Conservation (phyloP, 371 early-diverging fungal genomes). For the Mortierella sp. region DNA sequence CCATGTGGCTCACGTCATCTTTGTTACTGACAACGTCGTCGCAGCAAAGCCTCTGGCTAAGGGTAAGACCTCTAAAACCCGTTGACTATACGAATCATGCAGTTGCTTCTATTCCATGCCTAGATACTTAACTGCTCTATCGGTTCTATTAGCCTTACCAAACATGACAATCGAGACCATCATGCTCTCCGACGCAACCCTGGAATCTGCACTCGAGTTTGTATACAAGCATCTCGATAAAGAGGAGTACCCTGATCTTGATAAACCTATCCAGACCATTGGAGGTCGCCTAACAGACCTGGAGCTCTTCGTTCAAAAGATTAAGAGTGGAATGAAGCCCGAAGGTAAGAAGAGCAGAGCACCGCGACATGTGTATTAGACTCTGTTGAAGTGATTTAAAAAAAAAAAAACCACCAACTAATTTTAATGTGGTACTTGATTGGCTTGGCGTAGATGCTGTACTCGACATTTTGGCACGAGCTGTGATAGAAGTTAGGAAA, state of each 20-base stretch:
- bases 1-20: slow-evolving; percentile 90
- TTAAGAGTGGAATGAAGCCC: slow-evolving; percentile 79
- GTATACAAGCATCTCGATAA: slow-evolving; percentile 70
- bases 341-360: slow-evolving; percentile 59
- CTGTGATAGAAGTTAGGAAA: slow-evolving; percentile 89
- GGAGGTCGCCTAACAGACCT: slow-evolving; percentile 94
- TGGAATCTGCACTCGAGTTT: slow-evolving; percentile 74
- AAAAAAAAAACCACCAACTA: no score
- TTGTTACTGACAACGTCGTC: slow-evolving; percentile 84
- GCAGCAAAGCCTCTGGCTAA: slow-evolving; percentile 78
- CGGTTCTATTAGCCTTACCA: slow-evolving; percentile 71
- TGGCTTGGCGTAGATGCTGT: slow-evolving; percentile 74
- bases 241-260: slow-evolving; percentile 65
- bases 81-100: background rate
- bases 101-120: background rate
- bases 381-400: background rate
- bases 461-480: slow-evolving; percentile 81
- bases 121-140: background rate
- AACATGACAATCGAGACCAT: slow-evolving; percentile 81
- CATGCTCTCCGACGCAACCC: slow-evolving; percentile 77
- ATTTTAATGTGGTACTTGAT: background rate
- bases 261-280: slow-evolving; percentile 70
- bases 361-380: no score
- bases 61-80: slow-evolving; percentile 51
- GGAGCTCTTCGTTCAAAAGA: slow-evolving; percentile 86